Evolutionary conservation across 1,139 yeast genomes (phyloP).

Genomic region (Chernovozyma aurita): DNA sequence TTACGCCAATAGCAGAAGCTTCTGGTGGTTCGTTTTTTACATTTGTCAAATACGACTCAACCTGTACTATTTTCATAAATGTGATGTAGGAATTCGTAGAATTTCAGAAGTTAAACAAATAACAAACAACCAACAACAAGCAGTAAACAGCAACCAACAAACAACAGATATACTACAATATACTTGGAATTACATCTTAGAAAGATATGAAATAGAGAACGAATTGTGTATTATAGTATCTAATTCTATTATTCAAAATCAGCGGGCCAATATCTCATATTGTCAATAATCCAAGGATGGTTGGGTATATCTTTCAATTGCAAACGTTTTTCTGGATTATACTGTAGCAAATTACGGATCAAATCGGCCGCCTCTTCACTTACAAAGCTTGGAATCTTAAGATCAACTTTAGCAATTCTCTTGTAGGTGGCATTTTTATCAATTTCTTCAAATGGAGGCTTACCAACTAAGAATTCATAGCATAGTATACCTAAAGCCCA

Average conservation of each 20-base stretch:
- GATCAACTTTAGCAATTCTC: conserved; percentile 72
- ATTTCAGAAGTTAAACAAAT: too few relatives aligned
- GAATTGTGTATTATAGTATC: too few relatives aligned
- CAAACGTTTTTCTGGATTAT: conserved; percentile 65
- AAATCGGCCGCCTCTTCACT: conserved; percentile 75
- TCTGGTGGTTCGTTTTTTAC: too few relatives aligned
- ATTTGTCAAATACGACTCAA: too few relatives aligned
- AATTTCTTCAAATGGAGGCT: conserved; percentile 87
- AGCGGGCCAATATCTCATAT: conserved; percentile 45
- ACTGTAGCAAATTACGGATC: conserved; percentile 54
- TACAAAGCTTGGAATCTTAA: conserved; percentile 65
- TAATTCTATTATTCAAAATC: not conserved
- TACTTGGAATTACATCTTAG: too few relatives aligned
- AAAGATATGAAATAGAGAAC: too few relatives aligned
- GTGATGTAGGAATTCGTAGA: too few relatives aligned
- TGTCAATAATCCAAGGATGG: conserved; percentile 82
- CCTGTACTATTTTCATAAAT: too few relatives aligned
- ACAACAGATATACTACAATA: too few relatives aligned
- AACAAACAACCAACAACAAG: too few relatives aligned
- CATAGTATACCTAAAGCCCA: conserved; percentile 92
- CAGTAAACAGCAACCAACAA: too few relatives aligned
- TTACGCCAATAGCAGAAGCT: too few relatives aligned
- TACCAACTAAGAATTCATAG: conserved; percentile 83
- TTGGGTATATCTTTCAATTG: conserved; percentile 53
- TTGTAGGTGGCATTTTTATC: conserved; percentile 72